Base-by-base conservation (phyloP, 2,329 filamentous ascomycete genomes). In the Trichoderma polysporum region DNA sequence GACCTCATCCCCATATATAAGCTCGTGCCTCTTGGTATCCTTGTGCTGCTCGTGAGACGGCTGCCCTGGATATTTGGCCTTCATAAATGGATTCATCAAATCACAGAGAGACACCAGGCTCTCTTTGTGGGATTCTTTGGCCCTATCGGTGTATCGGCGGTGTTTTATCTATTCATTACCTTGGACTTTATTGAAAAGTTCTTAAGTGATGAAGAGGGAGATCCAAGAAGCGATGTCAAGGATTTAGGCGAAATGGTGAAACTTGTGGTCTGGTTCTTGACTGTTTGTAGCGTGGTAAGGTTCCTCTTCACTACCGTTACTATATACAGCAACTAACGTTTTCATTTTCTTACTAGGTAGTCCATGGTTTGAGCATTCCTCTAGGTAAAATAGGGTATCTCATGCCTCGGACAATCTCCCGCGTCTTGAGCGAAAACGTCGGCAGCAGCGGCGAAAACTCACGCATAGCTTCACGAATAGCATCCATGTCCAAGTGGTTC, bases 121-220 rank as follows among this genome's bases (percentile, higher is more conserved):
- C 79, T 91, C 0, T 97, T 97, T 73, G 91, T 95, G 8, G 94
- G 94, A 0, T 97, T 97, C 81, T 97, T 97, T 70, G 94, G 94
- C 0, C 94, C 94, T 0, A 94, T 97, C 66, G 93, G 94, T 2
- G 93, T 97, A 1, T 92, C 91, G 17, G 94, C 93, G 1, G 86
- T 97, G 22, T 97, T 97, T 76, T 97, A 97, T 75, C 84, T 97
- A 6, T 96, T 93, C 74, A 83, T 97, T 69, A 90, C 86, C 47
- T 77, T 91, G 1, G 91, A 97, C 27, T 97, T 94, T 68, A 81
- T 97, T 19, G 58, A 79, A 76, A 33, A 79, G 68, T 73, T 75
- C 2, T 73, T 87, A n/a, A 86, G 73, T 19, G 72, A 83, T 0
- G 85, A 88, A 8, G 80, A 91, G 61, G 89, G 86, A 0, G 74